Conservation (phyloP, 345 rosid species). For the Salix purpurea region DNA sequence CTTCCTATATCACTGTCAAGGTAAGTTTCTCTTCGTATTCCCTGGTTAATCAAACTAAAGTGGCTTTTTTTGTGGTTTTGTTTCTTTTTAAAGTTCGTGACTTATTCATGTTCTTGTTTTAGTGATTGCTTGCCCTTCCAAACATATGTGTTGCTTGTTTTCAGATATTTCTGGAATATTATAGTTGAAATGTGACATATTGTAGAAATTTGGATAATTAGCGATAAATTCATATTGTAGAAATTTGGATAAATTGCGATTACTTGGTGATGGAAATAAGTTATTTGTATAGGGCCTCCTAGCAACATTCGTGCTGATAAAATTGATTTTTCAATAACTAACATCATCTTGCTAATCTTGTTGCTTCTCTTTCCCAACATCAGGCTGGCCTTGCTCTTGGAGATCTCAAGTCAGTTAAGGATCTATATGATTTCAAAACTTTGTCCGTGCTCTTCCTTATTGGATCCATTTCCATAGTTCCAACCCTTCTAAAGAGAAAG, state of each 20-base stretch:
- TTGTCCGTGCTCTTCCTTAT: slow-evolving; percentile 69
- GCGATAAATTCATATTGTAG: too few species aligned
- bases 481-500: slow-evolving; percentile 72
- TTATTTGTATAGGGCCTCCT: not conserved
- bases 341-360: not conserved
- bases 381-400: slow-evolving; percentile 91
- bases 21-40: slow-evolving; percentile 38
- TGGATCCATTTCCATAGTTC: slow-evolving; percentile 59
- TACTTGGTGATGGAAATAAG: not conserved
- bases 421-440: slow-evolving; percentile 77
- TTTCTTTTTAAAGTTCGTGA: not conserved
- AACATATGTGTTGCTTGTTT: not conserved
- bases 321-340: too few species aligned
- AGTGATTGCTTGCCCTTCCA: not conserved
- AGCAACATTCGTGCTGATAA: too few species aligned
- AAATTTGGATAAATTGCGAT: not conserved
- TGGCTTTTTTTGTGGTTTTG: not conserved
- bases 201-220: not conserved
- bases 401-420: slow-evolving; percentile 77
- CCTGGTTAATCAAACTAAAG: not conserved
- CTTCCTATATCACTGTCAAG: slow-evolving; percentile 86
- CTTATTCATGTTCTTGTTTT: not conserved
- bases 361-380: slow-evolving; percentile 4
- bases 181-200: not conserved
- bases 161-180: not conserved